Evolutionary conservation across 1,284 basidiomycete genomes (phyloP).

Genomic region (Pyrrhoderma noxium): DNA sequence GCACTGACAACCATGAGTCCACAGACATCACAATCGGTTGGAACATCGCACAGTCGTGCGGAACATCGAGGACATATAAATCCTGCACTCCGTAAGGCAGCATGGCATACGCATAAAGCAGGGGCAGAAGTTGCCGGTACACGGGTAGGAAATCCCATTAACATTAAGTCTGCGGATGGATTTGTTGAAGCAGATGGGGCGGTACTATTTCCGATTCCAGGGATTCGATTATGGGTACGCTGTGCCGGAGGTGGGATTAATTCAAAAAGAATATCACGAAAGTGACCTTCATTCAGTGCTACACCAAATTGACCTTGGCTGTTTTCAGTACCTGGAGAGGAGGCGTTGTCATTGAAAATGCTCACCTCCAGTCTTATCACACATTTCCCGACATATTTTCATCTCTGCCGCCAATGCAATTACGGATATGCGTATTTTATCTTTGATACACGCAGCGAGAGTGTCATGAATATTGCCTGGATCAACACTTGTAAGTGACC

Average conservation of each 20-base stretch:
- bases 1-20: conserved; percentile 97
- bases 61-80: conserved; percentile 94
- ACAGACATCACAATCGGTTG: conserved; percentile 96
- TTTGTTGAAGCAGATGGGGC: conserved; percentile 32
- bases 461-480: conserved; percentile 96
- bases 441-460: conserved; percentile 71
- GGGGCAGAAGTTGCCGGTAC: conserved; percentile 78
- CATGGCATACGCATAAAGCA: conserved; percentile 90
- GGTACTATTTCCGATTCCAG: conserved; percentile 29
- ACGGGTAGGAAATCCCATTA: conserved; percentile 97
- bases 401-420: conserved; percentile 94
- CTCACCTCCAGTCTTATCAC: conserved; percentile 81
- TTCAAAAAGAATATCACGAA: conserved; percentile 92
- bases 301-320: conserved; percentile 82
- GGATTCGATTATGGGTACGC: conserved; percentile 46
- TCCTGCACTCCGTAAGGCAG: conserved; percentile 81
- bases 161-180: conserved; percentile 84
- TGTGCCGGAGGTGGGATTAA: conserved; percentile 93
- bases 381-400: conserved; percentile 91
- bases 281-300: conserved; percentile 94
- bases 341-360: conserved; percentile 18
- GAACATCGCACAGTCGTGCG: conserved; percentile 93
- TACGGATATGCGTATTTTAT: conserved; percentile 85
- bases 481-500: conserved; percentile 93
- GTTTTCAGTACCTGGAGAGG: neutral